Base-by-base conservation (phyloP, 768 basidiomycete genomes). In the Dentipellis fragilis region DNA sequence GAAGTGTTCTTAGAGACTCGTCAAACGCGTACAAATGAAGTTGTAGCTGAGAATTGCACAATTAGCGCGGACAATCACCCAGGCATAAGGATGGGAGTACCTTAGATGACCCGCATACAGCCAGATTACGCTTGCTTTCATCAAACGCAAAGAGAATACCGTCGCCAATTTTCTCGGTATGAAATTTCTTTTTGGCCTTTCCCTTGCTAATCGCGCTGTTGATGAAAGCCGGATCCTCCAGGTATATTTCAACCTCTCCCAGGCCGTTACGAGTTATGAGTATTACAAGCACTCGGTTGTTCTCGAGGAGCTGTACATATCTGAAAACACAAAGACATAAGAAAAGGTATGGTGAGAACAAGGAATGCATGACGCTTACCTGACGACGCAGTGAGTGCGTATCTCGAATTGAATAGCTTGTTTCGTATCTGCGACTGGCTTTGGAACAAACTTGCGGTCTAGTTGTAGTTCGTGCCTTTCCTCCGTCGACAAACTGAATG, bases 11-110 rank as follows among this genome's bases (percentile, higher is more conserved):
- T 14, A 73, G 78, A 0, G 58, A 57, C 48, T 82, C 79, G 46
- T 79, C 79, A 40, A 75, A 76, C 4, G 71, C 59, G 54, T 75
- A 80, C 8, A 79, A 65, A 55, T 83, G 69, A 4, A 83, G 57
- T 4, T 63, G 62, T 3, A 72, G 58, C 71, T 61, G 37, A 12
- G 12, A 0, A 16, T 21, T 21, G 29, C 29, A 10, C 45, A 14
- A 49, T 16, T 47, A 40, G 9, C 29, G 21, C 23, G 19, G 17
- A 11, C 6, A 47, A 54, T 6, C 42, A 29, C 46, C 12, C 16
- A 48, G 12, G 17, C 55, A n/a, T 49, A n/a, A 51, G 3, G 19
- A 37, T 10, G 40, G 14, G 19, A 55, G 1, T 19, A 74, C 79
- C 69, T 75, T 80, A 4, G 68, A 67, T 0, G 70, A 62, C 5